These are phyloP conservation scores for Linderina pennispora DNA, from an alignment of 192 early-diverging fungal genomes.

Conservation along the genomic window DNA sequence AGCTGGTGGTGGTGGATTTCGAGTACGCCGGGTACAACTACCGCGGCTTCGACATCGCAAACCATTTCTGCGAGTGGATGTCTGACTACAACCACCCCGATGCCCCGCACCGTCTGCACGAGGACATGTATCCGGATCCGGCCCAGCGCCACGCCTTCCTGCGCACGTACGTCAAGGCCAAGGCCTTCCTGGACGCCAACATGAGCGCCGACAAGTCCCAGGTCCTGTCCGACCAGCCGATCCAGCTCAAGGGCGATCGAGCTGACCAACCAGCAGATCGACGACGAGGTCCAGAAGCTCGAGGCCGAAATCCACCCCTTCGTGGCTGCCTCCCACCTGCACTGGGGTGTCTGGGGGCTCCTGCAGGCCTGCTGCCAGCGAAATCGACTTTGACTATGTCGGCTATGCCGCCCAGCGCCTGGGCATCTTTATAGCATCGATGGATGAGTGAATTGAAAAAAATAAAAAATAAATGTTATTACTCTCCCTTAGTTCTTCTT, in stretches of 20 bases:
- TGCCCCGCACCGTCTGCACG: slow-evolving; percentile 45
- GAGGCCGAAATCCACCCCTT: slow-evolving; percentile 29
- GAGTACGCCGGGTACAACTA: slow-evolving; percentile 80
- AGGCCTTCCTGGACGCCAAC: slow-evolving; percentile 35
- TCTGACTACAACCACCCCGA: slow-evolving; percentile 63
- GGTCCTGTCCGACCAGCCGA: slow-evolving; percentile 4
- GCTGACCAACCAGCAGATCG: slow-evolving; percentile 12
- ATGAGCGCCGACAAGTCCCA: slow-evolving; percentile 27
- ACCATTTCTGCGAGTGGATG: slow-evolving; percentile 84
- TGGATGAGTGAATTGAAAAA: background rate
- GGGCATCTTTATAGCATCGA: slow-evolving; percentile 20
- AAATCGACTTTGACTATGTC: slow-evolving; percentile 76
- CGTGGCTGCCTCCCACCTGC: slow-evolving; percentile 50
- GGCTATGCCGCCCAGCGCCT: slow-evolving; percentile 58
- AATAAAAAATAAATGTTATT: no score
- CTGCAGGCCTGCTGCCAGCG: slow-evolving; percentile 66
- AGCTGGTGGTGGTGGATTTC: slow-evolving; percentile 73
- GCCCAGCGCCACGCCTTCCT: slow-evolving; percentile 56
- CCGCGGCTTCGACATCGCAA: slow-evolving; percentile 73
- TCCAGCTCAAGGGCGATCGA: slow-evolving; percentile 12
- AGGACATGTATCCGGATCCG: slow-evolving; percentile 49
- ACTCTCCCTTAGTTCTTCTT: no score
- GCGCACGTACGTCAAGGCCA: slow-evolving; percentile 58
- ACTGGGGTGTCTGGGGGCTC: slow-evolving; percentile 80
- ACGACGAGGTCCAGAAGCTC: slow-evolving; percentile 12